Evolutionary conservation across 1,284 basidiomycete genomes (phyloP).

Genomic region (Hemileia vastatrix): DNA sequence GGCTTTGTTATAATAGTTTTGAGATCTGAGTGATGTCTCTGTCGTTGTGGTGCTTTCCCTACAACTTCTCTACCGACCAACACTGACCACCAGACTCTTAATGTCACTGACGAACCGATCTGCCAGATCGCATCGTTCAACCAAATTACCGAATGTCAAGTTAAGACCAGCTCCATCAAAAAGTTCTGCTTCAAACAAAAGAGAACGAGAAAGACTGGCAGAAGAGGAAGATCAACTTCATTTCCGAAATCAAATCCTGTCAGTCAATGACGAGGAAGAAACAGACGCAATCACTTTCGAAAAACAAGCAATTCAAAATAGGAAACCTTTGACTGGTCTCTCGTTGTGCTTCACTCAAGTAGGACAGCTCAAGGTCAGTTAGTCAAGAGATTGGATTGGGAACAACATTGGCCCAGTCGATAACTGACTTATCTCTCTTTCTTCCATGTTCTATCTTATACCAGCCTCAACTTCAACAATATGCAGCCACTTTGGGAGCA

Average conservation of each 20-base stretch:
- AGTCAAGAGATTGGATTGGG: too few species aligned
- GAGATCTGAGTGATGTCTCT: too few species aligned
- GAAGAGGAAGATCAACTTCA: not conserved
- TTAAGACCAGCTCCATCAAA: constrained; percentile 31
- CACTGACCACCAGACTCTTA: not conserved
- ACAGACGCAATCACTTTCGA: too few species aligned
- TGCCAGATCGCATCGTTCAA: constrained; percentile 27
- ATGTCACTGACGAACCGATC: not conserved
- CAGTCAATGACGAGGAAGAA: not conserved
- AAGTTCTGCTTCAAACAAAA: not conserved
- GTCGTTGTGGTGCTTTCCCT: too few species aligned
- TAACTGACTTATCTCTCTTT: not conserved
- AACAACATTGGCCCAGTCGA: not conserved
- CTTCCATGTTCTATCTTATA: not conserved
- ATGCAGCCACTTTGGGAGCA: not conserved
- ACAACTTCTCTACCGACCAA: too few species aligned
- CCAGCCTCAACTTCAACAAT: not conserved
- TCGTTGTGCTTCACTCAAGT: too few species aligned
- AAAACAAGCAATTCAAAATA: too few species aligned
- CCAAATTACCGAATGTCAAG: constrained; percentile 41
- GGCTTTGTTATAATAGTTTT: too few species aligned
- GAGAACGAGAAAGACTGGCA: not conserved
- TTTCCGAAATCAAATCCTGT: not conserved
- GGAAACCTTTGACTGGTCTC: too few species aligned
- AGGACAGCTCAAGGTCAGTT: too few species aligned